phyloP scores from a whole-genome alignment of 306 rosid genomes.

The Prosopis cineraria region DNA sequence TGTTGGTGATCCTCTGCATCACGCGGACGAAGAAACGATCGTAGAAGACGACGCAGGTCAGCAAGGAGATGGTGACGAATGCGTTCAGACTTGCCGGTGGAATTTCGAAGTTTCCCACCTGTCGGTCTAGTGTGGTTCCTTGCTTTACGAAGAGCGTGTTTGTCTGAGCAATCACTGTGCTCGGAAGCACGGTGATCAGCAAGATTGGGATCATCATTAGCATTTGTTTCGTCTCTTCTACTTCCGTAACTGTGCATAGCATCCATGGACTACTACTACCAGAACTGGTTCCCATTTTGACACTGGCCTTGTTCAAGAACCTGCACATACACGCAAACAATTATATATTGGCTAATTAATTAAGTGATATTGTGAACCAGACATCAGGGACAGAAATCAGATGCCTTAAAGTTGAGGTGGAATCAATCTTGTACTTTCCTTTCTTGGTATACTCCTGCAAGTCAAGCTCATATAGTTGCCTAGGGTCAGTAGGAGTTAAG shows the following conservation, averaged over 20 bases:
- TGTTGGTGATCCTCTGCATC: conserved; percentile 51
- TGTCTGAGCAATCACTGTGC: conserved; percentile 58
- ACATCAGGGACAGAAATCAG: not conserved
- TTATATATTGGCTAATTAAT: too few relatives aligned
- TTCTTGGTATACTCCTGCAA: conserved; percentile 52
- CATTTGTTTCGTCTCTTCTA: conserved; percentile 88
- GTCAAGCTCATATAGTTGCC: conserved; percentile 65
- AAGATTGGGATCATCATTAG: conserved; percentile 73
- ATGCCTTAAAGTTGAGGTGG: conserved; percentile 64
- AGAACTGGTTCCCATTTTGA: conserved; percentile 44
- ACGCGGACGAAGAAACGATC: conserved; percentile 60
- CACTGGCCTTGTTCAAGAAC: conserved; percentile 74
- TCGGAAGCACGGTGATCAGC: conserved; percentile 66
- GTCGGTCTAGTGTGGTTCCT: conserved; percentile 74
- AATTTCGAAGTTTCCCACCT: conserved; percentile 67
- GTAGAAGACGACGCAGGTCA: conserved; percentile 60
- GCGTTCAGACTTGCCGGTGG: conserved; percentile 73
- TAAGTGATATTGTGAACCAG: not conserved
- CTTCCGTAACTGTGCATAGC: conserved; percentile 75
- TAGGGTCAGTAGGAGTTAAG: conserved; percentile 55
- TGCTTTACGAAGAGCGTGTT: conserved; percentile 73
- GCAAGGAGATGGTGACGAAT: conserved; percentile 77
- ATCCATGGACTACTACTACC: conserved; percentile 56
- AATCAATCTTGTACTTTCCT: conserved; percentile 56
- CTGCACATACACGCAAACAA: conserved; percentile 32